Evolutionary conservation across 441 rosid species (phyloP).

Genomic region (Adansonia rubrostipa): DNA sequence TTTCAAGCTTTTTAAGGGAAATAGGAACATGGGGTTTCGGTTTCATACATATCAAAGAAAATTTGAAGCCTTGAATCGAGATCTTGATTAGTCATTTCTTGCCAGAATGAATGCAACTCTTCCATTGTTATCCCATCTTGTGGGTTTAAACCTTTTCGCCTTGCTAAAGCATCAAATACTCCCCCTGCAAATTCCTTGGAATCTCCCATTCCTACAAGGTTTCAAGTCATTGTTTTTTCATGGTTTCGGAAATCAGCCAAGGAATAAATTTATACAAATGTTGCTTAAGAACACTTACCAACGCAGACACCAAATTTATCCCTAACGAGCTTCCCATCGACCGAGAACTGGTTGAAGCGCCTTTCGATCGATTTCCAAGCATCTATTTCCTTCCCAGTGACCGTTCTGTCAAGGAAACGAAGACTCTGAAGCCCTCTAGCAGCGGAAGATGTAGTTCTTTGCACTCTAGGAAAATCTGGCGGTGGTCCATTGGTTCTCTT

Average conservation of each 20-base stretch:
- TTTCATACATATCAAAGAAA: slow-evolving; percentile 84
- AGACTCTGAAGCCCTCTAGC: slow-evolving; percentile 76
- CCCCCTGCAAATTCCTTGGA: slow-evolving; percentile 82
- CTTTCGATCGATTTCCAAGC: slow-evolving; percentile 78
- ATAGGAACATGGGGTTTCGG: not conserved
- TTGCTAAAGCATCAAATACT: slow-evolving; percentile 71
- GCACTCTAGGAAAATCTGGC: slow-evolving; percentile 35
- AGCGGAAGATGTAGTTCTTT: slow-evolving; percentile 64
- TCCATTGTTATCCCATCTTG: slow-evolving; percentile 65
- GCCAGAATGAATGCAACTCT: slow-evolving; percentile 75
- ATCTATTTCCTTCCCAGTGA: slow-evolving; percentile 73
- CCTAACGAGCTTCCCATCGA: slow-evolving; percentile 51
- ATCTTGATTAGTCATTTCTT: slow-evolving; percentile 75
- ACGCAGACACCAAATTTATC: slow-evolving; percentile 80
- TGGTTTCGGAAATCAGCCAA: too few relatives aligned
- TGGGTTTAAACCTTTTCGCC: slow-evolving; percentile 56
- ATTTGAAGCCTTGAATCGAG: slow-evolving; percentile 84
- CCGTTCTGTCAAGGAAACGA: slow-evolving; percentile 75
- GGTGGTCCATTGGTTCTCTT: slow-evolving; percentile 38
- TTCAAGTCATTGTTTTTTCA: not conserved
- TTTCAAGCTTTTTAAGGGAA: not conserved
- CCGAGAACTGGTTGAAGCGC: slow-evolving; percentile 64
- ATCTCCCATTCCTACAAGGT: slow-evolving; percentile 74
- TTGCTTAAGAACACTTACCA: slow-evolving; percentile 46
- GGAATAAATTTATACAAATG: not conserved